Evolutionary conservation across 2,329 filamentous ascomycete species (phyloP).

Genomic region (Epichloe aotearoae): DNA sequence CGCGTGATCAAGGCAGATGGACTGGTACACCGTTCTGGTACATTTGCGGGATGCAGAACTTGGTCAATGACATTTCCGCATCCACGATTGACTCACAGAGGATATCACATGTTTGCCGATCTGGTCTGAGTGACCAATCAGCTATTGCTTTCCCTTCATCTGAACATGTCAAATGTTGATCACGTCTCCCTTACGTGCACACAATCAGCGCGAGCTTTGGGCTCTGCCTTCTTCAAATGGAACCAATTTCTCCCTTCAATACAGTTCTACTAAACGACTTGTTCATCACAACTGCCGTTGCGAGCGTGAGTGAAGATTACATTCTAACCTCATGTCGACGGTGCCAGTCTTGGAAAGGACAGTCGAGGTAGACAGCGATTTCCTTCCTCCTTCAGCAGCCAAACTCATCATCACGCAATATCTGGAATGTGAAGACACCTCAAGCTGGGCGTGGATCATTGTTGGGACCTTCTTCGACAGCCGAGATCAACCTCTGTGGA

Average conservation of each 20-base stretch:
- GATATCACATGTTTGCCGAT: background rate
- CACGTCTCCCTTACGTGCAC: background rate
- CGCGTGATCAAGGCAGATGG: background rate
- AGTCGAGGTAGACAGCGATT: constrained; percentile 15
- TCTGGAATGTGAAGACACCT: constrained; percentile 18
- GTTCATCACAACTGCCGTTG: background rate
- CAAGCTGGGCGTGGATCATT: constrained; percentile 33
- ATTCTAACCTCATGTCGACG: constrained; percentile 9
- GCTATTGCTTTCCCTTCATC: background rate
- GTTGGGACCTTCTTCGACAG: constrained; percentile 34
- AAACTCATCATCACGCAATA: constrained; percentile 33
- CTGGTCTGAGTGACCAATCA: background rate
- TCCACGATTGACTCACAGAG: background rate
- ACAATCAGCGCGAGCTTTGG: background rate
- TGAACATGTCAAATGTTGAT: background rate
- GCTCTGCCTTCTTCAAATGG: background rate
- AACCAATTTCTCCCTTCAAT: no score
- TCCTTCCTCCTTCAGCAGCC: constrained; percentile 31
- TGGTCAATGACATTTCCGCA: background rate
- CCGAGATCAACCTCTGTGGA: constrained; percentile 29
- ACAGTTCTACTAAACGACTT: background rate
- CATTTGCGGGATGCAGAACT: background rate
- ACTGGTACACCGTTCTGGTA: background rate
- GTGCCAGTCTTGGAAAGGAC: constrained; percentile 10
- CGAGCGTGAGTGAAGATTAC: background rate